Conservation (phyloP, 169 alveolate genomes). For the Eimeria praecox region DNA sequence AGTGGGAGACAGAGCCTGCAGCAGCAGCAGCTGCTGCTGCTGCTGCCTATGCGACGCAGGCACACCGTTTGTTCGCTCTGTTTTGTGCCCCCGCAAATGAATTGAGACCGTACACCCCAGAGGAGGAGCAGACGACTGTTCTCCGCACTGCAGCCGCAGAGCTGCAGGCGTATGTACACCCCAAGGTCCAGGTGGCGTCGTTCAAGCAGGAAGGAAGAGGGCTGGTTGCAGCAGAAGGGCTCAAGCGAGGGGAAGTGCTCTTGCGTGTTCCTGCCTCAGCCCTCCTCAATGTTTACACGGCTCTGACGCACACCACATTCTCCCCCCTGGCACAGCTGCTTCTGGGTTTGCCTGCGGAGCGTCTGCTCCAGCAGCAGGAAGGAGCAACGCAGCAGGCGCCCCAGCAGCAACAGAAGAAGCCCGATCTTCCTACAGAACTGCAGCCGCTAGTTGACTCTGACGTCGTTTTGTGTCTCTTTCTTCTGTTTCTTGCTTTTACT, state of each 20-base stretch:
- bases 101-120: background rate
- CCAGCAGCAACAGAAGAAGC: background rate
- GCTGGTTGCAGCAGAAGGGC: slow-evolving; percentile 35
- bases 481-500: slow-evolving; percentile 37
- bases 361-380: slow-evolving; percentile 17
- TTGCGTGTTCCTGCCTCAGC: slow-evolving; percentile 59
- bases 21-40: background rate
- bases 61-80: slow-evolving; percentile 36
- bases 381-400: slow-evolving; percentile 17
- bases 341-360: slow-evolving; percentile 58
- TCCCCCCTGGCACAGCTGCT: slow-evolving; percentile 54
- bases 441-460: slow-evolving; percentile 71
- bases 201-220: slow-evolving; percentile 66
- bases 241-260: slow-evolving; percentile 56
- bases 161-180: slow-evolving; percentile 69
- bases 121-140: background rate
- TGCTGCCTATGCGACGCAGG: slow-evolving; percentile 33
- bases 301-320: slow-evolving; percentile 62
- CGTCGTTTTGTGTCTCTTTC: slow-evolving; percentile 40
- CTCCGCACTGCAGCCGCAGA: slow-evolving; percentile 52
- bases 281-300: slow-evolving; percentile 62
- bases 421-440: slow-evolving; percentile 16
- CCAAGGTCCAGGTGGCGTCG: slow-evolving; percentile 51
- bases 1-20: background rate
- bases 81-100: slow-evolving; percentile 53